phyloP scores from a whole-genome alignment of 129 eudicot species.

The Pseudognaphalium luteoalbum region DNA sequence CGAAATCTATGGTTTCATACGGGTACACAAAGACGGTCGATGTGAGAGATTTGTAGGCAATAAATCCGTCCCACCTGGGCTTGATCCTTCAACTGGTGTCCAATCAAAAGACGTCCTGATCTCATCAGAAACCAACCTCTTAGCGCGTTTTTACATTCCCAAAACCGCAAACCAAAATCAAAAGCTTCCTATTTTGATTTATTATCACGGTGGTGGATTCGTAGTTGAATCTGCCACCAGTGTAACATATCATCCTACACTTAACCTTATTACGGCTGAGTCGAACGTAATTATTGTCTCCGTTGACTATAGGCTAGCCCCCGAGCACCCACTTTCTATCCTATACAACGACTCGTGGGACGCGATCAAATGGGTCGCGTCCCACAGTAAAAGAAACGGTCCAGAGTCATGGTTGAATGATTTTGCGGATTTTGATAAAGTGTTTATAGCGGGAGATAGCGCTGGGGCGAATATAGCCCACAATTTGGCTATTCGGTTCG shows the following conservation, averaged over 20 bases:
- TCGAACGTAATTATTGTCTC: constrained; percentile 34
- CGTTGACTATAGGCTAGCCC: constrained; percentile 44
- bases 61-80: constrained; percentile 13
- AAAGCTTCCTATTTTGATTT: constrained; percentile 41
- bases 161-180: background rate
- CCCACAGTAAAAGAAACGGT: constrained; percentile 31
- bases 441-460: constrained; percentile 52
- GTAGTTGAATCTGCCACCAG: constrained; percentile 33
- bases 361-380: constrained; percentile 44
- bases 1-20: background rate
- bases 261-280: constrained; percentile 28
- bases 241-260: constrained; percentile 27
- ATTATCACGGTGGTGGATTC: constrained; percentile 53
- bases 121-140: constrained; percentile 28
- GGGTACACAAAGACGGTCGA: constrained; percentile 38
- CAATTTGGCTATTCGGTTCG: constrained; percentile 37
- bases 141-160: constrained; percentile 30
- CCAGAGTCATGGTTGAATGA: constrained; percentile 43
- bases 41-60: constrained; percentile 28
- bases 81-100: constrained; percentile 32
- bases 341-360: constrained; percentile 48
- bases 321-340: constrained; percentile 38
- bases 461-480: constrained; percentile 52
- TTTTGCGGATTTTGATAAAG: constrained; percentile 35
- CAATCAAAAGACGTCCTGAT: constrained; percentile 39